Evolutionary conservation across 2,329 filamentous ascomycete genomes (phyloP).

Genomic region (Sporothrix inflata): DNA sequence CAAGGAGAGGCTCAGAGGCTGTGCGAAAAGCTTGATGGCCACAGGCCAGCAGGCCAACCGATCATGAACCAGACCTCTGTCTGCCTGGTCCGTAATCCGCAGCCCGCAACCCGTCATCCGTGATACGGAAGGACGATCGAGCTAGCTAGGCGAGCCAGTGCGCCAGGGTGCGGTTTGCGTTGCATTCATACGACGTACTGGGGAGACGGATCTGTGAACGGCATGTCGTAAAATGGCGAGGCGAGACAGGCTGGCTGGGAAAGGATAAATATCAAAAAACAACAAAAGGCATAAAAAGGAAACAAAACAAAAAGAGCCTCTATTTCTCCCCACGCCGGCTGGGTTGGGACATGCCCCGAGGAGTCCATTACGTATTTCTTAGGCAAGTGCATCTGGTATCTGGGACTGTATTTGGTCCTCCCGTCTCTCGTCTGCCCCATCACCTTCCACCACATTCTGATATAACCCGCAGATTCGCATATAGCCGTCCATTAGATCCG

Average conservation of each 20-base stretch:
- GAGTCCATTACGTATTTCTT: background rate
- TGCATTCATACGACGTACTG: constrained; percentile 9
- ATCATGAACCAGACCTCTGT: background rate
- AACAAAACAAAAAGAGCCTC: background rate
- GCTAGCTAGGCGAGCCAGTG: constrained; percentile 2
- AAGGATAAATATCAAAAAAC: no score
- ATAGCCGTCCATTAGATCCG: background rate
- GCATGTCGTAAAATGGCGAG: constrained; percentile 16
- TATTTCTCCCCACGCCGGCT: background rate
- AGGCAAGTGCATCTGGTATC: background rate
- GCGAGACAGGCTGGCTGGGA: background rate
- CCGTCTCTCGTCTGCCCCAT: background rate
- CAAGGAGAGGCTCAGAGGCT: background rate
- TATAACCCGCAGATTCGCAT: background rate
- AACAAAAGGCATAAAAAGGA: background rate
- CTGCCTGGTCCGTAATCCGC: constrained; percentile 4
- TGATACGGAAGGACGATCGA: constrained; percentile 12
- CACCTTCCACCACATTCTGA: background rate
- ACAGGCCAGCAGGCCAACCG: background rate
- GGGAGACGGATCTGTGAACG: constrained; percentile 19
- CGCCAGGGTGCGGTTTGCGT: background rate
- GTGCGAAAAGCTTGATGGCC: background rate
- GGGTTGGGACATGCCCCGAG: background rate
- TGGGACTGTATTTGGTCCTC: background rate
- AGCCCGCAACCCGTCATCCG: background rate